phyloP scores from a whole-genome alignment of 2,329 filamentous ascomycete species.

The Aspergillus sp. region DNA sequence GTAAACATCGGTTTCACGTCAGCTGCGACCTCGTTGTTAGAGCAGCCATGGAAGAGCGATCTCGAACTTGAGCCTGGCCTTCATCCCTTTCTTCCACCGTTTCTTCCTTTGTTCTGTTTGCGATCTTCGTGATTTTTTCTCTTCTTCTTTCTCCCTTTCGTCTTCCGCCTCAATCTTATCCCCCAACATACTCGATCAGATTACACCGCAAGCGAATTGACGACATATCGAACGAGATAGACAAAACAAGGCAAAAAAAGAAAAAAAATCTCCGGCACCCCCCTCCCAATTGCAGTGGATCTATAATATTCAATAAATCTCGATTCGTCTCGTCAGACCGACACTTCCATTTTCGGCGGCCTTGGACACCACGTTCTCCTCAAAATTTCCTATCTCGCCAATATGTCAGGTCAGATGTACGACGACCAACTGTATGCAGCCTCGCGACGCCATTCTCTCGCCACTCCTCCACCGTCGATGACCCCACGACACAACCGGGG shows the following conservation, averaged over 20 bases:
- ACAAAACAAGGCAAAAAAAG: not conserved
- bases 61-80: conserved; percentile 10
- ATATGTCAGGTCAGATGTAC: conserved; percentile 37
- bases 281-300: conserved; percentile 14
- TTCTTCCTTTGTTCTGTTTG: conserved; percentile 9
- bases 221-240: not conserved
- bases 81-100: conserved; percentile 19
- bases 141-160: not conserved
- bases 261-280: conserved; percentile 6
- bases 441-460: conserved; percentile 57
- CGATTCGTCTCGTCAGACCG: conserved; percentile 9
- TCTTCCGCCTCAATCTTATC: not conserved
- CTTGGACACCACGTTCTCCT: conserved; percentile 20
- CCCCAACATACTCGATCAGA: not conserved
- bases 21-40: conserved; percentile 16
- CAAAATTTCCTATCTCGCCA: conserved; percentile 20
- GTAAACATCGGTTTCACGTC: conserved; percentile 34
- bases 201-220: not conserved
- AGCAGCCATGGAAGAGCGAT: conserved; percentile 11
- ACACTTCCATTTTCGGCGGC: conserved; percentile 12
- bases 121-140: not conserved
- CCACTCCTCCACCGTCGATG: conserved; percentile 39
- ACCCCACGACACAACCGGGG: conserved; percentile 48
- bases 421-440: conserved; percentile 53
- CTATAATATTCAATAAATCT: conserved; percentile 16